Conservation (phyloP, 345 rosid genomes). For the Physaria fendleri region DNA sequence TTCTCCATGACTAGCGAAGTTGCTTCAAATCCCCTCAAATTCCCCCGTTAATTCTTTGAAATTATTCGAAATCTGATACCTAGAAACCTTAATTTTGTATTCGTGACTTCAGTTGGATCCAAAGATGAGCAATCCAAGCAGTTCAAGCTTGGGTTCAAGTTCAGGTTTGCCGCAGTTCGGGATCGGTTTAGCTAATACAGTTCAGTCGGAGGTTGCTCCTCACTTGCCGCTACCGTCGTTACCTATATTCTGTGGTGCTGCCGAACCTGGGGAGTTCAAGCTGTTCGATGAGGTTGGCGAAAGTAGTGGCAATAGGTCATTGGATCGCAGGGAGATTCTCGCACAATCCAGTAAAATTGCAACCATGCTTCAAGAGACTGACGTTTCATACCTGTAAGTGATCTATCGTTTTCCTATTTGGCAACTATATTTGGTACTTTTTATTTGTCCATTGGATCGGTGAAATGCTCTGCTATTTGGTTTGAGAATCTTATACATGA, state of each 20-base stretch:
- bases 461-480: not conserved
- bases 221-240: conserved; percentile 87
- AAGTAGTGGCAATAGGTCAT: conserved; percentile 33
- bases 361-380: conserved; percentile 59
- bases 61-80: conserved; percentile 6
- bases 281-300: conserved; percentile 49
- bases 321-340: conserved; percentile 63
- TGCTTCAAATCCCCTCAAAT: conserved; percentile 29
- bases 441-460: not conserved
- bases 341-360: conserved; percentile 68
- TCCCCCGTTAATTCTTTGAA: conserved; percentile 11
- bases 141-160: conserved; percentile 38
- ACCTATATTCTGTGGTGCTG: conserved; percentile 80
- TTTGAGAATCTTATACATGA: not conserved
- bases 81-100: conserved; percentile 24
- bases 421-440: not conserved
- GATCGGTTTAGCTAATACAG: conserved; percentile 79
- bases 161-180: conserved; percentile 44
- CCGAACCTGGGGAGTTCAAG: conserved; percentile 58
- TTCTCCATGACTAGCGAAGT: conserved; percentile 7
- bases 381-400: conserved; percentile 90
- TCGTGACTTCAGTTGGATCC: conserved; percentile 34
- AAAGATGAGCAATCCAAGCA: conserved; percentile 60
- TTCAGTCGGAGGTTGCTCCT: conserved; percentile 88
- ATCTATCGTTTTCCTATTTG: conserved; percentile 16